Base-by-base conservation (phyloP, 129 eudicot species). In the Calendula officinalis region DNA sequence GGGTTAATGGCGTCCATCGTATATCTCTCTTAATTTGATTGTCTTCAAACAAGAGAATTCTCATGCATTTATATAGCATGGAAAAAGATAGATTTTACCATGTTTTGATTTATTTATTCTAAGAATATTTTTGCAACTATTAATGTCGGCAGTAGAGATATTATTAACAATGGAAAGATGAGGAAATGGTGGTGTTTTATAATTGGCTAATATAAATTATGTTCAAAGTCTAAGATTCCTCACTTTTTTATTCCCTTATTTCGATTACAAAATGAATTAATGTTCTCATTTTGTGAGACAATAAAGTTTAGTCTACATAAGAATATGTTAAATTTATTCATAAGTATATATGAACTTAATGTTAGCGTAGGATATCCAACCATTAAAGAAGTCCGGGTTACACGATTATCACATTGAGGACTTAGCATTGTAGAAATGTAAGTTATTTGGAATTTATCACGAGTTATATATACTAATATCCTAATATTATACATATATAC, bases 51-150 rank as follows among this genome's bases (percentile, higher is more conserved):
- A 41, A 60, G 39, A 50, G 22, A 8, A 22, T 50, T 10, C 8
- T 49, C 38, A 8, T 15, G 49, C 48, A 16, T 38, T 11, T 56
- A 55, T 61, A 61, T 65, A 65, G 36, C 60, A 65, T 35, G 48
- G 11, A 65, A 65, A 65, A 65, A 0, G n/a, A 64, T n/a, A 42
- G 41, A 34, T 30, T 33, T 33, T 33, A 55, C 60, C 9, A 3
- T 9, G n/a, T 22, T 27, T 4, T 32, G 10, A 33, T 55, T 10
- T 55, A 22, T 53, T 22, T 30, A 53, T 53, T 15, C 4, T 53
- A 37, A 13, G 59, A 53, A 54, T 54, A 54, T 30, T 62, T 15
- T 43, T 62, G 47, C 63, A 34, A n/a, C 27, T 13, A 36, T 35
- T 35, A 22, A 6, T 35, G 13, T 53, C 32, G 59, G 59, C 7